Evolutionary conservation across 805 yeast genomes (phyloP).

Genomic region (Komagataella mondaviorum): DNA sequence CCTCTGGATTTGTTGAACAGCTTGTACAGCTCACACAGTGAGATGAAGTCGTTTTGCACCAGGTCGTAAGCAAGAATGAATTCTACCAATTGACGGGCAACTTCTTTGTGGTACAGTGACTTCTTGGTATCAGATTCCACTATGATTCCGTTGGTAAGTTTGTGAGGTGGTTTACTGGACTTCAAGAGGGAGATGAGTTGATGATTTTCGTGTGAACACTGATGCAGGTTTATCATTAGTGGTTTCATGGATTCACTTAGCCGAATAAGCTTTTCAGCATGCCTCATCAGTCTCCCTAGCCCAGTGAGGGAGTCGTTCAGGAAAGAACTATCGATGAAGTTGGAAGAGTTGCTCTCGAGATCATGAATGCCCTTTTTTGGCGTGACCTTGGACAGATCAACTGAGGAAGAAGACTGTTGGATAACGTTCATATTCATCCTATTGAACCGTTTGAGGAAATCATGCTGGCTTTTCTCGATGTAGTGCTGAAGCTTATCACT

Average conservation of each 20-base stretch:
- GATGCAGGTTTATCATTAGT: conserved; percentile 4
- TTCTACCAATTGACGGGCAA: conserved; percentile 71
- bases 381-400: neutral
- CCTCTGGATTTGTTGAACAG: conserved; percentile 54
- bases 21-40: conserved; percentile 50
- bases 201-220: conserved; percentile 7
- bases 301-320: conserved; percentile 64
- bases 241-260: conserved; percentile 30
- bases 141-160: conserved; percentile 14
- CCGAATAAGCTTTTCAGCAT: conserved; percentile 58
- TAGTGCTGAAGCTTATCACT: conserved; percentile 29
- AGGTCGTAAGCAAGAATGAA: conserved; percentile 34
- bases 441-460: conserved; percentile 8
- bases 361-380: conserved; percentile 54
- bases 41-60: conserved; percentile 42
- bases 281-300: conserved; percentile 60
- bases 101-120: conserved; percentile 33
- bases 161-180: conserved; percentile 15
- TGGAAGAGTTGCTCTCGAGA: conserved; percentile 43
- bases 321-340: conserved; percentile 41
- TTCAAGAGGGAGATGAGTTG: conserved; percentile 13
- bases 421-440: conserved; percentile 23
- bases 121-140: conserved; percentile 6
- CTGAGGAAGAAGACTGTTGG: conserved; percentile 6
- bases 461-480: conserved; percentile 41